Base-by-base conservation (phyloP, 2,329 filamentous ascomycete genomes). In the Diaporthe vexans region DNA sequence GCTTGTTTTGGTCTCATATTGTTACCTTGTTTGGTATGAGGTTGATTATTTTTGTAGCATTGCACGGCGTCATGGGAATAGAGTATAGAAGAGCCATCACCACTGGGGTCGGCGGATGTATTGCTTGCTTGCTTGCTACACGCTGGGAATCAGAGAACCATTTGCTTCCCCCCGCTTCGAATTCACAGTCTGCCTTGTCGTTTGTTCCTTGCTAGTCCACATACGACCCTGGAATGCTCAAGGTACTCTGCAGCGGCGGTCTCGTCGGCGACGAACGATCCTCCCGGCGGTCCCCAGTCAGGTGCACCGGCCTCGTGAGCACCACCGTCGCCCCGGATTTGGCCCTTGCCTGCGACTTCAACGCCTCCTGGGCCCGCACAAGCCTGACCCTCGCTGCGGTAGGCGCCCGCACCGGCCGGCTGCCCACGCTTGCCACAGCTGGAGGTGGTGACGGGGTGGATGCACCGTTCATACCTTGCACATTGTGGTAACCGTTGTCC, bases 61-160 rank as follows among this genome's bases (percentile, higher is more conserved):
- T 61, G 74, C 67, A 73, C 29, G 74, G 74, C 72, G 74, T 75
- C 73, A 65, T 15, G 74, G 71, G 37, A 51, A 69, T 43, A 48
- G 40, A 63, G 43, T 15, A 21, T 57, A 65, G 26, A 61, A 26
- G 37, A 65, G 26, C 54, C 40, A 43, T 43, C 61, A 59, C 24
- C 24, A 15, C 51, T 11, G 51, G 7, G 29, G 35, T 11, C 37
- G 51, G 65, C 26, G 37, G 21, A 43, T 40, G 15, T 19, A n/a
- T 57, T 57, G 21, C 21, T 48, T 43, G 48, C n/a, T 43, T 43
- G 40, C 40, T 19, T 43, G 40, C 40, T 57, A 57, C 37, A 7
- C 19, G 19, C 37, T 63, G 29, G 46, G 1, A 54, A 19, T 24
- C 29, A 40, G 13, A n/a, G 37, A 10, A 37, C 24, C 35, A 15